Percentiles rank a stretch among this genome's conserved stretches.
Conservation (phyloP, 192 early-diverging fungal genomes). For the Coemansia sp. region DNA sequence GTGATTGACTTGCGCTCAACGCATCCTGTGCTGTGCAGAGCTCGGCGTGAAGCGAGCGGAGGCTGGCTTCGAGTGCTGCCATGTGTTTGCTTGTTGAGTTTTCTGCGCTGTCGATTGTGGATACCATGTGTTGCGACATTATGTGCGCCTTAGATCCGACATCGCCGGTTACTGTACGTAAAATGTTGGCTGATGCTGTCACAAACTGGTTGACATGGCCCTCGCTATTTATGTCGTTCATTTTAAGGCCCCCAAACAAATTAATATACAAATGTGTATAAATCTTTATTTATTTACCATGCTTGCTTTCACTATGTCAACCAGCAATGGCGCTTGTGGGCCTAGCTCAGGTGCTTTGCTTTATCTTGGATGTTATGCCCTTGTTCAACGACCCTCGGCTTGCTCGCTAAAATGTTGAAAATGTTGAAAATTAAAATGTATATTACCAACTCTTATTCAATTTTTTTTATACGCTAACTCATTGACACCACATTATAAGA, state of each 20-base stretch:
- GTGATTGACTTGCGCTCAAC: not conserved
- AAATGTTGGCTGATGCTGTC: not conserved
- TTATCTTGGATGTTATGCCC: no score
- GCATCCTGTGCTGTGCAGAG: not conserved
- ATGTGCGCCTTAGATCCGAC: not conserved
- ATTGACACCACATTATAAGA: no score
- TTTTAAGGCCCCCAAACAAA: not conserved
- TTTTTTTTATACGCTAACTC: no score
- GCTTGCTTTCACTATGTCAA: no score
- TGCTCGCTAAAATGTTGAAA: no score
- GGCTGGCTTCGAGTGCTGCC: not conserved
- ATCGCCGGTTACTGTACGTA: not conserved
- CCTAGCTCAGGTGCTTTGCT: no score
- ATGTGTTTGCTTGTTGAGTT: not conserved
- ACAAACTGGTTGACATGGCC: not conserved
- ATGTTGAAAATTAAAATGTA: no score
- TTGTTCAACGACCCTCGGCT: no score
- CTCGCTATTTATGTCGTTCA: not conserved
- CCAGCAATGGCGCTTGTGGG: no score
- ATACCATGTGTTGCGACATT: not conserved
- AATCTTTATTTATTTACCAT: no score
- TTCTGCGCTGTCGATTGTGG: not conserved
- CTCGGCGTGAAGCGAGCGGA: not conserved
- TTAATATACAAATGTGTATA: not conserved
- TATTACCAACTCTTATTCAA: no score